These are phyloP conservation scores for Neodidymelliopsis sp. DNA, from an alignment of 2,329 filamentous ascomycete genomes.

Conservation along the genomic window DNA sequence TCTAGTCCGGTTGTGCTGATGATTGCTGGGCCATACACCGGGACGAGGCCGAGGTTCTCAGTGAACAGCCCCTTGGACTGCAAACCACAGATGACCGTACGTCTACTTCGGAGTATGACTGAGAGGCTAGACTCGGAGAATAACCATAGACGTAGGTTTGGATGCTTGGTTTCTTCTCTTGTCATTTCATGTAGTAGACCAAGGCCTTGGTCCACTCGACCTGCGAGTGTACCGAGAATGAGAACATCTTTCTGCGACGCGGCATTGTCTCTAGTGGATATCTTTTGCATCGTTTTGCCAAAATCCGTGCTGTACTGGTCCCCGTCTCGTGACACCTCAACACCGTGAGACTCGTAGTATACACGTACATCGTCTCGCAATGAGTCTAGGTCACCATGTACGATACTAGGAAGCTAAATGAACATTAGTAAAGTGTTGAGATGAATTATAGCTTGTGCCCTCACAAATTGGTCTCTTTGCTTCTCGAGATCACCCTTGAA, in stretches of 20 bases:
- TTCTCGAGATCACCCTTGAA: slow-evolving; percentile 40
- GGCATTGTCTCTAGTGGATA: slow-evolving; percentile 55
- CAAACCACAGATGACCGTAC: slow-evolving; percentile 72
- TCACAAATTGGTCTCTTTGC: slow-evolving; percentile 41
- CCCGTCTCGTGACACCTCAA: slow-evolving; percentile 71
- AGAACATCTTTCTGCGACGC: slow-evolving; percentile 67
- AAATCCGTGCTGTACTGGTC: slow-evolving; percentile 94
- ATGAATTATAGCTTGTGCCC: slow-evolving; percentile 9
- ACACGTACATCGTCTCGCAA: slow-evolving; percentile 66
- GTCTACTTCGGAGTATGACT: slow-evolving; percentile 76
- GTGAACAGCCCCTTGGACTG: slow-evolving; percentile 64
- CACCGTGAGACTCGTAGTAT: slow-evolving; percentile 70
- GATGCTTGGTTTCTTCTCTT: slow-evolving; percentile 55
- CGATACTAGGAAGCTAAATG: slow-evolving; percentile 59
- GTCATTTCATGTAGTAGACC: slow-evolving; percentile 88
- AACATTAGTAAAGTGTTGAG: slow-evolving; percentile 18
- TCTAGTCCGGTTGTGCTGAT: slow-evolving; percentile 83
- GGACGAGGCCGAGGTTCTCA: slow-evolving; percentile 85
- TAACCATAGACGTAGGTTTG: slow-evolving; percentile 69
- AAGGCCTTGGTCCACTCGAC: slow-evolving; percentile 90
- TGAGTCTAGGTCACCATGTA: slow-evolving; percentile 93
- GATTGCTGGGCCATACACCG: slow-evolving; percentile 77
- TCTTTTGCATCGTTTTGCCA: slow-evolving; percentile 73
- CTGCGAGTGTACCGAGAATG: slow-evolving; percentile 83
- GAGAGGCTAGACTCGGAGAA: slow-evolving; percentile 83